Evolutionary conservation across 345 rosid species (phyloP).

Genomic region (Eucalyptus globulus): DNA sequence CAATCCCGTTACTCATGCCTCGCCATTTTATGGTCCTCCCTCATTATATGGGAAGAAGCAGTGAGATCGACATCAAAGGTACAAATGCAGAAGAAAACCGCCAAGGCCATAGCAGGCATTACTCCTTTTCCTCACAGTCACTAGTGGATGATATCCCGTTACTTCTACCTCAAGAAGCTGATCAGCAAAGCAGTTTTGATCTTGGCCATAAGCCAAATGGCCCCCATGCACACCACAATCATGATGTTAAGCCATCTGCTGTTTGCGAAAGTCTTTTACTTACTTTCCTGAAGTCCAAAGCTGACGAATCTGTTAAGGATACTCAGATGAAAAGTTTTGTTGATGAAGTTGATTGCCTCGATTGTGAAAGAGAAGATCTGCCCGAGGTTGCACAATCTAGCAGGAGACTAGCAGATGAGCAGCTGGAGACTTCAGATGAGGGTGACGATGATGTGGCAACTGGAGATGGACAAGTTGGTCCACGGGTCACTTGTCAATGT

Average conservation of each 20-base stretch:
- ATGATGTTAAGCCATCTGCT: neutral
- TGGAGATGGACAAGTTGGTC: constrained; percentile 33
- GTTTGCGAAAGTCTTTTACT: neutral
- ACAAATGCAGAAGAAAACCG: constrained; percentile 21
- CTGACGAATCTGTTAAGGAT: constrained; percentile 7
- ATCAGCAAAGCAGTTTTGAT: constrained; percentile 2
- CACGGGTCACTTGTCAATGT: constrained; percentile 45
- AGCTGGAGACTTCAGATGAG: constrained; percentile 14
- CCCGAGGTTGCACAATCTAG: neutral
- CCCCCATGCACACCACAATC: neutral
- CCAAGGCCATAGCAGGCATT: constrained; percentile 17
- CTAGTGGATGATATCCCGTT: constrained; percentile 65
- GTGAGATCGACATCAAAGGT: constrained; percentile 33
- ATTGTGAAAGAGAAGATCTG: constrained; percentile 2
- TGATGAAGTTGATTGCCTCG: constrained; percentile 9
- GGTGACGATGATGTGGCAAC: constrained; percentile 10
- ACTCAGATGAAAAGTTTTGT: neutral
- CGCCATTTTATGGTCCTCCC: constrained; percentile 96
- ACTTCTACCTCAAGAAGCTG: constrained; percentile 80
- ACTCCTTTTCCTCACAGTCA: constrained; percentile 39
- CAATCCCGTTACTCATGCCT: constrained; percentile 87
- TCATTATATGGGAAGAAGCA: constrained; percentile 77
- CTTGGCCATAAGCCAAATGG: constrained; percentile 3
- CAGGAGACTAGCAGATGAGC: constrained; percentile 22
- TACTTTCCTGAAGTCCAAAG: constrained; percentile 5